phyloP scores from a whole-genome alignment of 2,329 filamentous ascomycete species.

The Aspergillus ochraceoroseus region DNA sequence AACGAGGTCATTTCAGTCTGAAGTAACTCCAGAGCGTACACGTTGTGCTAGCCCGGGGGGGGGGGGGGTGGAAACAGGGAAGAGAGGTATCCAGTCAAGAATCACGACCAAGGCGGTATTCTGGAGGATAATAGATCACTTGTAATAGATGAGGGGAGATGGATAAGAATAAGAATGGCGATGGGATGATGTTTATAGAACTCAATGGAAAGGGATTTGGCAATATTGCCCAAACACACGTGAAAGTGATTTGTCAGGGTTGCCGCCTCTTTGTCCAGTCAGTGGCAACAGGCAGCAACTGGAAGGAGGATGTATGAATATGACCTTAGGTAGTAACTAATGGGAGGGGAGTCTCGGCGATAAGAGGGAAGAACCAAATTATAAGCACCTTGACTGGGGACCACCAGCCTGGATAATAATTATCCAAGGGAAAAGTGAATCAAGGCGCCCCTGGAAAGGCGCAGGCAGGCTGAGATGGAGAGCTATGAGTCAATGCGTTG shows the following conservation, averaged over 20 bases:
- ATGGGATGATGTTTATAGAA: conserved; percentile 21
- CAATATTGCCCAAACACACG: conserved; percentile 22
- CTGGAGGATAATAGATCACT: conserved; percentile 4
- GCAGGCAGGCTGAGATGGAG: conserved; percentile 2
- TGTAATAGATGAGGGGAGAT: neutral
- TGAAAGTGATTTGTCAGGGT: conserved; percentile 28
- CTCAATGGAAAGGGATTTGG: conserved; percentile 20
- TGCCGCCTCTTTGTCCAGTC: conserved; percentile 24
- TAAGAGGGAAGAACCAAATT: conserved; percentile 17
- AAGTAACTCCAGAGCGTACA: neutral
- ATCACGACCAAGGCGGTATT: conserved; percentile 3
- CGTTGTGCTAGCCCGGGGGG: neutral
- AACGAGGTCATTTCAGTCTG: conserved; percentile 28
- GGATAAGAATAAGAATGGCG: conserved; percentile 7
- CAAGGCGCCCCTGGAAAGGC: conserved; percentile 8
- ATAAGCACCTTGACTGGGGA: neutral
- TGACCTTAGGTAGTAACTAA: too few relatives aligned
- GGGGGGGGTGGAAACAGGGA: neutral
- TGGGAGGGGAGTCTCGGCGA: conserved; percentile 21
- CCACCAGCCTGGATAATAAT: conserved; percentile 1
- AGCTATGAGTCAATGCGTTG: conserved; percentile 25
- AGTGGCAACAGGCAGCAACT: conserved; percentile 24
- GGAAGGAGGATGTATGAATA: conserved; percentile 10
- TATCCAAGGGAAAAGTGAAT: conserved; percentile 2
- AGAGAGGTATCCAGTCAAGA: conserved; percentile 2